Conservation (phyloP, 2,329 filamentous ascomycete genomes). For the Elsinoe fawcettii region DNA sequence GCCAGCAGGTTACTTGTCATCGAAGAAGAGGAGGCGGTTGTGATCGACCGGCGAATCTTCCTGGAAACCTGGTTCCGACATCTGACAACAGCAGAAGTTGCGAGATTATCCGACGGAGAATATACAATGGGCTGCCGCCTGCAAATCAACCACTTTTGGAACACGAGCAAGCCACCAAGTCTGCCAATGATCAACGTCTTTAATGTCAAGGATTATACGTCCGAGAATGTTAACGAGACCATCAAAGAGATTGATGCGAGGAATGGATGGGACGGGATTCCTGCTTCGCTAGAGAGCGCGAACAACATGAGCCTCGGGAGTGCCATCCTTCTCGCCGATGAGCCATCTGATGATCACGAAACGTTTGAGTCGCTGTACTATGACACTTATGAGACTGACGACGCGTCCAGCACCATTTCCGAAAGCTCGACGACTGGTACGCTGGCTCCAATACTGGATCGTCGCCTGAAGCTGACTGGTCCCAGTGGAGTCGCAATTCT, state of each 20-base stretch:
- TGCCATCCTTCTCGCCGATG: neutral
- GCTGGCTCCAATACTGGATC: neutral
- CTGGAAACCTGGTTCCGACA: neutral
- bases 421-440: neutral
- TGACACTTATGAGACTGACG: neutral
- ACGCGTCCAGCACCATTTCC: neutral
- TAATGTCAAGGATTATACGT: neutral
- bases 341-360: neutral
- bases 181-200: neutral
- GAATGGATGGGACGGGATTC: neutral
- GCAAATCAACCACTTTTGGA: neutral
- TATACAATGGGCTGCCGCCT: neutral
- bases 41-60: neutral
- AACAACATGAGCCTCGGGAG: neutral
- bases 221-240: neutral
- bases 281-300: neutral
- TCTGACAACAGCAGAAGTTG: neutral
- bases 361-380: neutral
- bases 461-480: neutral
- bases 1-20: neutral
- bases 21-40: neutral
- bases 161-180: neutral
- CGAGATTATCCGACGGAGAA: neutral
- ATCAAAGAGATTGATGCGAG: neutral
- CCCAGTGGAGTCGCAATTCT: neutral